These are phyloP conservation scores for Penicillium freii DNA, from an alignment of 2,329 filamentous ascomycete species.

Conservation along the genomic window DNA sequence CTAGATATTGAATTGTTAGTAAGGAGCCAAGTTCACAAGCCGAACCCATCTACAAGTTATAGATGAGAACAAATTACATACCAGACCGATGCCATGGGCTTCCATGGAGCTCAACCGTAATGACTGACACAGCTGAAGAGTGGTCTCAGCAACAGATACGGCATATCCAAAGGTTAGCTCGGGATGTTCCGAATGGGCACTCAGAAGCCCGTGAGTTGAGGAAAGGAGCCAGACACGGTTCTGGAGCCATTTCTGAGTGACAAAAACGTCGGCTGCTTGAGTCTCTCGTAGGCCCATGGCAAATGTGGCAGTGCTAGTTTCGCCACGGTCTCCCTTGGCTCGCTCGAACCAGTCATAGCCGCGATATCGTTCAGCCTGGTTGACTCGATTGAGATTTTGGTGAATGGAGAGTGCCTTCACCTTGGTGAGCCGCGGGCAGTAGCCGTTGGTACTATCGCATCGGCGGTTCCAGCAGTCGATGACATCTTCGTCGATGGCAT, in stretches of 20 bases:
- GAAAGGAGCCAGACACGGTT: slow-evolving; percentile 46
- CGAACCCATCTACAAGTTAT: not conserved
- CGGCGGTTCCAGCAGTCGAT: slow-evolving; percentile 46
- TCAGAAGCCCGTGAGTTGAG: slow-evolving; percentile 40
- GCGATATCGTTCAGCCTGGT: slow-evolving; percentile 35
- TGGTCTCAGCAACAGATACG: slow-evolving; percentile 34
- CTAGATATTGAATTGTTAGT: slow-evolving; percentile 15
- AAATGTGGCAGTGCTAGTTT: slow-evolving; percentile 21
- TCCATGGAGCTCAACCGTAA: slow-evolving; percentile 42
- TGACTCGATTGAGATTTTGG: slow-evolving; percentile 35
- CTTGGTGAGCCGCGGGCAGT: slow-evolving; percentile 66
- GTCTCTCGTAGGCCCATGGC: slow-evolving; percentile 36
- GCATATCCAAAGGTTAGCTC: slow-evolving; percentile 42
- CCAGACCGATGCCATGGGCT: slow-evolving; percentile 43
- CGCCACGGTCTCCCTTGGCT: slow-evolving; percentile 26
- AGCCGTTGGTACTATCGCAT: slow-evolving; percentile 60
- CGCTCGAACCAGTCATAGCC: slow-evolving; percentile 42
- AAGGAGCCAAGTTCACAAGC: not conserved
- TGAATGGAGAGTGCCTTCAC: slow-evolving; percentile 52
- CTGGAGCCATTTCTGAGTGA: slow-evolving; percentile 46
- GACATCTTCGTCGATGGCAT: slow-evolving; percentile 46
- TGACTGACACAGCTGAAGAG: slow-evolving; percentile 36
- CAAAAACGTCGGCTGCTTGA: slow-evolving; percentile 44
- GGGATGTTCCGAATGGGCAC: slow-evolving; percentile 34
- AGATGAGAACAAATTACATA: slow-evolving; percentile 20